Conservation (phyloP, 768 basidiomycete genomes). For the Russula dissimulans region DNA sequence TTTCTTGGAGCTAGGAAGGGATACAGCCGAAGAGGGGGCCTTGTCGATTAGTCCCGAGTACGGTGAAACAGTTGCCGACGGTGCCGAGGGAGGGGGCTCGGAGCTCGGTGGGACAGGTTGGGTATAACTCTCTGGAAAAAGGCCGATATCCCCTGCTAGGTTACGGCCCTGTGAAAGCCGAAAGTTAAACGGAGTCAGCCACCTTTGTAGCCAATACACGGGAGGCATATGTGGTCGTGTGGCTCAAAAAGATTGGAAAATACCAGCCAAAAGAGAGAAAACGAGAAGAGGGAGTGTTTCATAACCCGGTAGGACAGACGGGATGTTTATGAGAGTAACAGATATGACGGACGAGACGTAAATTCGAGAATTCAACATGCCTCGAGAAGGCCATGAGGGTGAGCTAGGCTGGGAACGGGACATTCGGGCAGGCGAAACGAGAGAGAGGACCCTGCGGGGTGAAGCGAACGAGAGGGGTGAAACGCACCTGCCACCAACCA, state of each 20-base stretch:
- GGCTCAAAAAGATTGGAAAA: neutral
- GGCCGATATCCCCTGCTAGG: slow-evolving; percentile 66
- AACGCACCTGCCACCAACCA: slow-evolving; percentile 87
- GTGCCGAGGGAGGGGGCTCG: slow-evolving; percentile 5
- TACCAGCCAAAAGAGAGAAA: neutral
- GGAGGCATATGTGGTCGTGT: neutral
- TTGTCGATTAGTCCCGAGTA: neutral
- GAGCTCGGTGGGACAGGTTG: slow-evolving; percentile 23
- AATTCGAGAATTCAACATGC: neutral
- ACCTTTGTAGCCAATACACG: slow-evolving; percentile 17
- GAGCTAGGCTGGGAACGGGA: neutral
- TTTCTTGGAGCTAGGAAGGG: neutral
- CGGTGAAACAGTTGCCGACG: neutral
- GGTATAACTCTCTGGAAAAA: slow-evolving; percentile 90
- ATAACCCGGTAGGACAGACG: neutral
- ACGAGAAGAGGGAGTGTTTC: neutral
- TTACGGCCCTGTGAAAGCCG: slow-evolving; percentile 58
- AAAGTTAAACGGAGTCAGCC: slow-evolving; percentile 4
- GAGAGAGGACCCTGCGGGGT: neutral
- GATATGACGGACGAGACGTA: neutral
- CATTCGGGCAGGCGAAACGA: neutral
- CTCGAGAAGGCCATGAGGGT: slow-evolving; percentile 4
- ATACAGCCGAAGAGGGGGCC: neutral
- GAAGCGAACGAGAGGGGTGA: neutral
- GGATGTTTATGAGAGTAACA: neutral